Base-by-base conservation (phyloP, 345 rosid species). In the Stellera chamaejasme region DNA sequence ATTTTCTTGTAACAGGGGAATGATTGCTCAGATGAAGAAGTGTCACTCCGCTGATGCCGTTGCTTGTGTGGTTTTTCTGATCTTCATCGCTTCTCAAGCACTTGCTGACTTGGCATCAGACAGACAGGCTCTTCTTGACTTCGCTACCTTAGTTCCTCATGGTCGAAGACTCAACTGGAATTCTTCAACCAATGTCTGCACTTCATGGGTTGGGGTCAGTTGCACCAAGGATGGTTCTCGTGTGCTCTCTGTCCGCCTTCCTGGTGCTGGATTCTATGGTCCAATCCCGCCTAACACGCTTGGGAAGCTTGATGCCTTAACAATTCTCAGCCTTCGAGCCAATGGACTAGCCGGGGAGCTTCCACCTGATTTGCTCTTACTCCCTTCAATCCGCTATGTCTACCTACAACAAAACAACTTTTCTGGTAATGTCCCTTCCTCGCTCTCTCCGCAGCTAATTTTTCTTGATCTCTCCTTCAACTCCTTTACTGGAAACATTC, bases 101-200 rank as follows among this genome's bases (percentile, higher is more conserved):
- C 39, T 52, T 64, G 81, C 83, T 5, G 90, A 82, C 68, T 52
- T 88, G 7, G 63, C 69, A 1, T 75, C 87, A 6, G 99, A 93
- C 54, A 71, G 69, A 58, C 78, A 76, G 72, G 90, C 99, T 23
- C 87, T 93, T 36, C 91, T 93, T 11, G 69, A 78, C 53, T 93
- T 93, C 62, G 79, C 83, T 14, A 70, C 76, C 27, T 58, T 57
- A 10, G 87, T 93, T 61, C 97, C 84, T 58, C 99, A 89, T 62
- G 65, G 70, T n/a, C 75, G 81, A 56, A 86, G 69, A 55, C 88
- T 89, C 57, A 93, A 89, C 64, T 93, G 99, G 99, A 81, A 75
- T 45, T 51, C 77, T 14, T 56, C 72, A 19, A 71, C 62, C 44
- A 51, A 77, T 36, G 46, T 79, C 47, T 93, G 99, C 65, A 39